These are phyloP conservation scores for Monilinia fructicola DNA, from an alignment of 2,329 filamentous ascomycete genomes.

Conservation along the genomic window DNA sequence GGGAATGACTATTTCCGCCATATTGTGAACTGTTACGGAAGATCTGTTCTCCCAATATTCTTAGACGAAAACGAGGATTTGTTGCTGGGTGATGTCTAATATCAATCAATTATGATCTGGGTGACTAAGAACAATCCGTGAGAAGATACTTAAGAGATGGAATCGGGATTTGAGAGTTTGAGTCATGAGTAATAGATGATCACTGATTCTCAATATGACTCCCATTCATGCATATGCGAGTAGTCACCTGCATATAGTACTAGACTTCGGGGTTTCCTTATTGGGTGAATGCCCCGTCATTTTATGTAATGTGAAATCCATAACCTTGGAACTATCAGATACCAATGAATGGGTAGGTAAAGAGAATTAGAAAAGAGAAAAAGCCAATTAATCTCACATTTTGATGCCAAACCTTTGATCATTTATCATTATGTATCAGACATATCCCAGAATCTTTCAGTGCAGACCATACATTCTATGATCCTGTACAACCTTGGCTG, in stretches of 20 bases:
- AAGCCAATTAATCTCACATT: background rate
- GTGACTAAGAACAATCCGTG: background rate
- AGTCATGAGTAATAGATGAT: background rate
- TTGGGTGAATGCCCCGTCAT: too few species aligned
- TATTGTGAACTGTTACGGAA: background rate
- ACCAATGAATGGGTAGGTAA: background rate
- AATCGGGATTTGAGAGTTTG: background rate
- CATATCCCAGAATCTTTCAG: background rate
- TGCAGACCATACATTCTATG: background rate
- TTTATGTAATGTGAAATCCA: too few species aligned
- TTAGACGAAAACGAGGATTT: too few species aligned
- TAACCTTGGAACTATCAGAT: too few species aligned
- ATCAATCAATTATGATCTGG: background rate
- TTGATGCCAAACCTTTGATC: background rate
- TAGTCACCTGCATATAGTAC: background rate
- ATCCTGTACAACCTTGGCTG: constrained; percentile 3
- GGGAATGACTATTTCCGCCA: constrained; percentile 3
- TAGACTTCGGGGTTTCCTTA: background rate
- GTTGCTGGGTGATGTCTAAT: background rate
- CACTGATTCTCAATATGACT: background rate
- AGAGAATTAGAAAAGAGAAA: background rate
- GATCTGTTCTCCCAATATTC: too few species aligned
- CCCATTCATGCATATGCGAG: background rate
- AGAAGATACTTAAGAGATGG: background rate
- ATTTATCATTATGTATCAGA: background rate